phyloP scores from a whole-genome alignment of 257 asterid species.

The Euphrasia confusa region DNA sequence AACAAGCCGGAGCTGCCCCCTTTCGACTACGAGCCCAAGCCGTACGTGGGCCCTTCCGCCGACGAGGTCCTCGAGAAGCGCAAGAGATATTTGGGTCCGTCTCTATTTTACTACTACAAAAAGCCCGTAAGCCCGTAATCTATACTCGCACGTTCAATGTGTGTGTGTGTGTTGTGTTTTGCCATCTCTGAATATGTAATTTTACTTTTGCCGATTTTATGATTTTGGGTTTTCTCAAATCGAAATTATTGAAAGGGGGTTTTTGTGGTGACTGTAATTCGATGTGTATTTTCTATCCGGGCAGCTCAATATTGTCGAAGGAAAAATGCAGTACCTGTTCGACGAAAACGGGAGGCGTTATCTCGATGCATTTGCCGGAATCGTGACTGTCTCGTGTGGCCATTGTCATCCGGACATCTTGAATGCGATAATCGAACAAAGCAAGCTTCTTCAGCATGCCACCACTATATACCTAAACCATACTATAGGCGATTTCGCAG shows the following conservation, averaged over 20 bases:
- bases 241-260: slow-evolving; percentile 2
- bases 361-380: slow-evolving; percentile 96
- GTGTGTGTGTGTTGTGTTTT: not conserved
- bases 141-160: not conserved
- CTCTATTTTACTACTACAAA: slow-evolving; percentile 76
- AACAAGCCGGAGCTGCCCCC: slow-evolving; percentile 59
- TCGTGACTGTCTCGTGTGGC: slow-evolving; percentile 94
- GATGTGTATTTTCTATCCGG: slow-evolving; percentile 7
- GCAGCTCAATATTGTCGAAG: slow-evolving; percentile 92
- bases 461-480: slow-evolving; percentile 93
- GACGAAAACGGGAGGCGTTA: slow-evolving; percentile 87
- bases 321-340: slow-evolving; percentile 92
- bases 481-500: slow-evolving; percentile 84
- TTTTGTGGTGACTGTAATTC: not conserved
- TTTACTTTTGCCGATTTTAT: not conserved
- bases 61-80: slow-evolving; percentile 79
- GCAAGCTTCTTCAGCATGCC: slow-evolving; percentile 93
- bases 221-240: not conserved
- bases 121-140: slow-evolving; percentile 57
- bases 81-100: slow-evolving; percentile 70
- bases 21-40: slow-evolving; percentile 66
- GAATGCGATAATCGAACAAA: slow-evolving; percentile 66
- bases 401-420: slow-evolving; percentile 86
- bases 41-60: slow-evolving; percentile 71
- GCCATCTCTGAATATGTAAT: no score